Percentiles rank a stretch among this genome's conserved stretches.
Evolutionary conservation across 2,329 filamentous ascomycete genomes (phyloP).

Genomic region (Tolypocladium nubicola): DNA sequence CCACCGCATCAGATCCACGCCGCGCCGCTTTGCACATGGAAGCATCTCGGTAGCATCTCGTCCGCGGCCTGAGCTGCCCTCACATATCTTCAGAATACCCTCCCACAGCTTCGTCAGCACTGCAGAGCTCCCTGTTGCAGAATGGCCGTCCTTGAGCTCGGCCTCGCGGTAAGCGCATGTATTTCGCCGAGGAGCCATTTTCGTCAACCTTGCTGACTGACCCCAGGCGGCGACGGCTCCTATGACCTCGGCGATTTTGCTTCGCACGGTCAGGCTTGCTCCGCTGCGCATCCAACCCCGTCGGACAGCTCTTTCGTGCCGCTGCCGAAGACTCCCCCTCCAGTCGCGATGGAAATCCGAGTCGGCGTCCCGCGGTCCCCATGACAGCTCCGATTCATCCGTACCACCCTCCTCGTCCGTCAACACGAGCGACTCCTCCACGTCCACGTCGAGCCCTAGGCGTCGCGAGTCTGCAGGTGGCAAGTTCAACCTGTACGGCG

Average conservation of each 20-base stretch:
- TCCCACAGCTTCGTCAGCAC: not conserved
- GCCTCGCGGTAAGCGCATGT: slow-evolving; percentile 3
- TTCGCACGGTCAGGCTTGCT: slow-evolving; percentile 8
- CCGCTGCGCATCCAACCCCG: slow-evolving; percentile 1
- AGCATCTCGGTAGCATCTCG: not conserved
- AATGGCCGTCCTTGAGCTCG: slow-evolving; percentile 6
- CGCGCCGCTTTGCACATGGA: not conserved
- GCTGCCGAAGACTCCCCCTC: not conserved
- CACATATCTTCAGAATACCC: not conserved
- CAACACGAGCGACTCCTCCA: slow-evolving; percentile 7
- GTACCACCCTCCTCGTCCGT: not conserved
- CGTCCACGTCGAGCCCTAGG: slow-evolving; percentile 3
- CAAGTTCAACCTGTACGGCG: slow-evolving; percentile 25
- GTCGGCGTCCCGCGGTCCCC: not conserved
- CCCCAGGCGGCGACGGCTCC: slow-evolving; percentile 7
- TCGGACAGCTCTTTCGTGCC: slow-evolving; percentile 4
- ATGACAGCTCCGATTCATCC: not conserved
- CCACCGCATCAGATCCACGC: not conserved
- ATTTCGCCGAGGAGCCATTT: not conserved
- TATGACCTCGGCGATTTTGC: slow-evolving; percentile 8
- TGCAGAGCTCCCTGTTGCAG: not conserved
- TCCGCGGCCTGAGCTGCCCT: not conserved
- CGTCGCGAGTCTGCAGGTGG: slow-evolving; percentile 15
- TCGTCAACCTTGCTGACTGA: not conserved
- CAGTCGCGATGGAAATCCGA: slow-evolving; percentile 4